Evolutionary conservation across 2,329 filamentous ascomycete genomes (phyloP).

Genomic region (Trematosphaeria pertusa): DNA sequence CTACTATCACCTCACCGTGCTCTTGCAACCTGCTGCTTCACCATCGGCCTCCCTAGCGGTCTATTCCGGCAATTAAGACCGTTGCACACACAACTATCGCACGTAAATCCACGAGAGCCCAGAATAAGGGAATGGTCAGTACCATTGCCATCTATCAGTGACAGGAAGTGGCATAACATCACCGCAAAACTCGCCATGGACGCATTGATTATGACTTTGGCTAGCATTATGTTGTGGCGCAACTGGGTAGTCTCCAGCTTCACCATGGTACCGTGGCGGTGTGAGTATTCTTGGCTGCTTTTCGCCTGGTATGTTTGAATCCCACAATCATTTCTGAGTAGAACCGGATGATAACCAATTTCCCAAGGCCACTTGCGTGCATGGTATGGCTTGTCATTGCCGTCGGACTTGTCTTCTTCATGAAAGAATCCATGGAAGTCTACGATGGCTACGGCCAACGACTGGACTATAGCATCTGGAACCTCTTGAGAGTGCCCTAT

Average conservation of each 20-base stretch:
- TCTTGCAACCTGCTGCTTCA: no score
- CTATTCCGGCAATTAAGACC: constrained; percentile 1
- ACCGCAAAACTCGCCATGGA: constrained; percentile 4
- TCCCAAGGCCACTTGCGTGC: constrained; percentile 8
- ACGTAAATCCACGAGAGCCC: constrained; percentile 2
- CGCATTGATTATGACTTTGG: constrained; percentile 4
- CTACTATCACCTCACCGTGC: no score
- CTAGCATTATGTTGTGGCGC: constrained; percentile 7
- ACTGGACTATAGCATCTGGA: constrained; percentile 1
- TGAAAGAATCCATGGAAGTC: constrained; percentile 10
- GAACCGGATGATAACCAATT: no score
- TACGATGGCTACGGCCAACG: constrained; percentile 3
- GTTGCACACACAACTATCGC: constrained; percentile 1
- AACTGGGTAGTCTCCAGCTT: constrained; percentile 10
- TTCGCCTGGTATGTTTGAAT: constrained; percentile 4
- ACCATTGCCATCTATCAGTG: constrained; percentile 3
- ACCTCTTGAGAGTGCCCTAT: constrained; percentile 8
- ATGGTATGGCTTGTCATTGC: constrained; percentile 11
- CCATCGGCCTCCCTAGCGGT: no score
- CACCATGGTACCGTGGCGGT: constrained; percentile 11
- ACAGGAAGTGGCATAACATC: constrained; percentile 1
- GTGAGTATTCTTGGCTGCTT: constrained; percentile 9
- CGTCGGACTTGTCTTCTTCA: constrained; percentile 5
- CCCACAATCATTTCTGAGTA: background rate
- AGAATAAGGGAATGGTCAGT: constrained; percentile 6